These are phyloP conservation scores for Cnidoscolus chayamansa DNA, from an alignment of 441 rosid genomes.

Conservation along the genomic window DNA sequence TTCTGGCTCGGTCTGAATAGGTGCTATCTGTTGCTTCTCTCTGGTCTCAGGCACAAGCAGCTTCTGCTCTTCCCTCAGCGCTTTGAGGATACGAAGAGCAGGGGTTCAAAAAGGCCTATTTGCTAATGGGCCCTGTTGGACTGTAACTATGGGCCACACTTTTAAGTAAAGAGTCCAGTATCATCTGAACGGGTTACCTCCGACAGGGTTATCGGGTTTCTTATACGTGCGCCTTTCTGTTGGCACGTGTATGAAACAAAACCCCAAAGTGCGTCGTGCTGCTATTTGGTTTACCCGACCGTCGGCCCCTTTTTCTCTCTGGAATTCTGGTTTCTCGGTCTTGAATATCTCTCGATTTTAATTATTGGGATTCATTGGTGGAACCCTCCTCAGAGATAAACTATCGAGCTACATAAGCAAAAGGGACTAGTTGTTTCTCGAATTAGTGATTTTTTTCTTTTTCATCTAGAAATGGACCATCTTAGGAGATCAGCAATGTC, in stretches of 20 bases:
- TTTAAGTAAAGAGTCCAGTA: background rate
- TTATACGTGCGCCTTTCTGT: constrained; percentile 15
- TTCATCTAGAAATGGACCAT: constrained; percentile 27
- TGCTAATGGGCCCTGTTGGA: background rate
- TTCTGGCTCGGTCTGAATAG: background rate
- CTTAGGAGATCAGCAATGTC: constrained; percentile 28
- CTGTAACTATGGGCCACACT: background rate
- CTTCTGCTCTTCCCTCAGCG: background rate
- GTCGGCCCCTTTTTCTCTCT: background rate
- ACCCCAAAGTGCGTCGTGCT: constrained; percentile 18
- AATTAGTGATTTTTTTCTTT: background rate
- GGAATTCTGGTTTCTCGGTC: background rate
- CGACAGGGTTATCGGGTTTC: background rate
- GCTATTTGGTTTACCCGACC: constrained; percentile 3
- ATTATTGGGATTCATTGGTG: background rate
- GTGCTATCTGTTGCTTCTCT: background rate
- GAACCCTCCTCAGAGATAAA: background rate
- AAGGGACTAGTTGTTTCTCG: background rate
- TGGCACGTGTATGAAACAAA: constrained; percentile 27
- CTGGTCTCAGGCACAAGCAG: background rate
- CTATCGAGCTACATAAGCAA: background rate
- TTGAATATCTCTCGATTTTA: background rate
- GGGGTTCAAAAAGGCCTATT: background rate
- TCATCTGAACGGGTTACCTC: background rate
- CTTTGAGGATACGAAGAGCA: background rate